Base-by-base conservation (phyloP, 2,329 filamentous ascomycete species). In the Colletotrichum tropicale region DNA sequence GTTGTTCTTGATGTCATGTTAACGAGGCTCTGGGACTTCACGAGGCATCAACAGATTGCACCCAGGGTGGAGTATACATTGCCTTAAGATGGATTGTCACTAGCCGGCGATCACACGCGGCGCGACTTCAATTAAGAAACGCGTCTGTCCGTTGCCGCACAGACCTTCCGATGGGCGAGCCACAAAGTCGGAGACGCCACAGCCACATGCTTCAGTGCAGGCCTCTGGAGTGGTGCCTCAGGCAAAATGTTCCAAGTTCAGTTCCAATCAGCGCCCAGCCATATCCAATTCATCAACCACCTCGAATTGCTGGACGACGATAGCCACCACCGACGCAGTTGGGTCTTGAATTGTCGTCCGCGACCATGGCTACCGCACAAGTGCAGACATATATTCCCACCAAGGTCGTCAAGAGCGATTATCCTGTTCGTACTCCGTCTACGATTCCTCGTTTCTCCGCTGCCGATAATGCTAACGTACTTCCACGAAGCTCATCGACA, bases 401-500 rank as follows among this genome's bases (percentile, higher is more conserved):
- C 84, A 98, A 97, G 91, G 90, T 92, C 83, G 88, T 96, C 81
- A 90, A 93, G 84, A 95, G 94, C 81, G 93, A 97, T 76, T 98
- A 95, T 85, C 96, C 96, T 75, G 97, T 98, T 88, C 82, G 95
- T 89, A 71, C 76, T 78, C 9, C 15, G 21, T 52, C 26, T 26
- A 26, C n/a, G 9, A n/a, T 18, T 16, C 69, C 8, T 62, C 18
- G 78, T 78, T 10, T 26, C 4, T 15, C 34, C 62, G 52, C 70
- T 80, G 78, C 74, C 73, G 65, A 64, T 34, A 24, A 13, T 6
- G 70, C 76, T 74, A 76, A 79, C 78, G 74, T 78, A 76, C 80
- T 78, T 81, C 72, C 58, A 82, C 82, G 80, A 87, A 99, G 97
- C 94, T 98, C 88, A 98, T 99, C 87, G 97, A 99, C 89, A 98